Base-by-base conservation (phyloP, 352 stramenopile species). In the Blastocystis sp. region DNA sequence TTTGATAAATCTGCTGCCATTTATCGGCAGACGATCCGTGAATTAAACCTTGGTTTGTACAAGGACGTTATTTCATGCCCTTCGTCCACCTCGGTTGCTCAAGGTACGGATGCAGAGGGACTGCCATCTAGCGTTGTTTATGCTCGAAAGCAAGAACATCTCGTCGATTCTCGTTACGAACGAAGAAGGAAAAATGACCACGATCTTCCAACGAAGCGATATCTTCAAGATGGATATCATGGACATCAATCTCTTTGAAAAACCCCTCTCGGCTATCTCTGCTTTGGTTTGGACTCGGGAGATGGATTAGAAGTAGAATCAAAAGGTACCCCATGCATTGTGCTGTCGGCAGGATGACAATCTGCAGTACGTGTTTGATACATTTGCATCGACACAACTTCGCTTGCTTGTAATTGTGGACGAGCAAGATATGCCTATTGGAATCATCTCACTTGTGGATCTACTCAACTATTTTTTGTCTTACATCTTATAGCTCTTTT, bases 361-460 rank as follows among this genome's bases (percentile, higher is more conserved):
- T 37, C 26, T 81, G 26, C 70, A 81, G 70, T 81, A 81, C 65
- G 70, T 81, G 37, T 81, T 81, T 37, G 70, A 81, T n/a, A 81
- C 47, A 11, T 81, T 81, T 64, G 70, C 70, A 0, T 65, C 70
- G 26, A 81, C 70, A 18, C 9, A 81, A 20, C 70, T 81, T 30
- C 70, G 70, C 13, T n/a, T 81, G 7, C 54, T 81, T 11, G 70
- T 81, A n/a, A 81, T 81, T n/a, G 70, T 81, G 47, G 70, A 81
- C 41, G 70, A 81, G 7, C 41, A 81, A 30, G 70, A 81, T n/a
- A 81, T 81, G 70, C 70, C 70, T 9, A 81, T 81, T 20, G 70
- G 70, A 3, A 81, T 81, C 26, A 81, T 81, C 34, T 81, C 70
- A 4, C 54, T 81, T 24, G 70, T 81, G 54, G 70, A 81, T 43